These are phyloP conservation scores for Biscogniauxia marginata DNA, from an alignment of 2,329 filamentous ascomycete genomes.

Conservation along the genomic window DNA sequence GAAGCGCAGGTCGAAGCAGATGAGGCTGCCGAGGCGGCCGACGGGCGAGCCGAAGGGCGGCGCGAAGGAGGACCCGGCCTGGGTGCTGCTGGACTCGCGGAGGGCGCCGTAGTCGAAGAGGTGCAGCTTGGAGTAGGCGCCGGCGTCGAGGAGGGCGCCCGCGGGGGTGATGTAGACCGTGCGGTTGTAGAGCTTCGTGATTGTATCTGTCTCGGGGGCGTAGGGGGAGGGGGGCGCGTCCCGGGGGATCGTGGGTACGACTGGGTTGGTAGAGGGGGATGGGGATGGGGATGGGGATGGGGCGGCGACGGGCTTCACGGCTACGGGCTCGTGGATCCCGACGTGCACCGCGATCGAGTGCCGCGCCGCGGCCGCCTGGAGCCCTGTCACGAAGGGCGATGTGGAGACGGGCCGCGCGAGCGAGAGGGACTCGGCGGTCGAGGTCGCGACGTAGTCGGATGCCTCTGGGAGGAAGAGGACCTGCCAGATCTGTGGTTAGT, in stretches of 20 bases:
- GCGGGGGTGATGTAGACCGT: conserved; percentile 49
- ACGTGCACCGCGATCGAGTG: conserved; percentile 74
- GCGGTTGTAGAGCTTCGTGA: conserved; percentile 49
- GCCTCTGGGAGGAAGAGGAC: conserved; percentile 92
- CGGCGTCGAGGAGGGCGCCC: conserved; percentile 41
- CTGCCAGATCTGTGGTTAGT: conserved; percentile 39
- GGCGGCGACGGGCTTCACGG: conserved; percentile 33
- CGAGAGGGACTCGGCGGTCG: conserved; percentile 64
- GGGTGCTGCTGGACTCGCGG: conserved; percentile 58
- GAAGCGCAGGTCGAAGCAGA: conserved; percentile 91
- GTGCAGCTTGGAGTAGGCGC: conserved; percentile 81
- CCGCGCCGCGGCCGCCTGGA: conserved; percentile 65
- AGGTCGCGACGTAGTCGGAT: conserved; percentile 78
- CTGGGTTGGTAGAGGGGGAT: conserved; percentile 9
- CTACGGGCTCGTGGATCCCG: conserved; percentile 76
- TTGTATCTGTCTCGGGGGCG: conserved; percentile 1
- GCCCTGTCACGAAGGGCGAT: conserved; percentile 73
- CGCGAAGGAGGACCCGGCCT: conserved; percentile 62
- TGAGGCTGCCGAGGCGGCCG: conserved; percentile 74
- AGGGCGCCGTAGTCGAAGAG: conserved; percentile 70
- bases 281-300: neutral
- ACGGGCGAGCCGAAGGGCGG: conserved; percentile 71
- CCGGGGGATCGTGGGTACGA: conserved; percentile 18
- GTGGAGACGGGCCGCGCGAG: conserved; percentile 66
- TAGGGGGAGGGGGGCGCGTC: neutral